Conservation (phyloP, 164 flowering plant species). For the Houttuynia cordata region DNA sequence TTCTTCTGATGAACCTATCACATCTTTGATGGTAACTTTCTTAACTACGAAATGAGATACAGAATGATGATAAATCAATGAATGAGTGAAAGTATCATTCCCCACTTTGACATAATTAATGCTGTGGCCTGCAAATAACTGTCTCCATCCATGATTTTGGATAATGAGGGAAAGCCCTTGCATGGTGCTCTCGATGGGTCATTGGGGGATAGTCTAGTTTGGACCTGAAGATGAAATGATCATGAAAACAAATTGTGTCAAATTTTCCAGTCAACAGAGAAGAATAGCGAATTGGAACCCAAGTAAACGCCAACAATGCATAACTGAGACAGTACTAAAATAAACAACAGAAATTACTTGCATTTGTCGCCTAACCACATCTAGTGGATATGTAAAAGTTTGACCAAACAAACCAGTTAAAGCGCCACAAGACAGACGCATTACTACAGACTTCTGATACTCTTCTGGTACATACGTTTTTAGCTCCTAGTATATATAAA, state of each 20-base stretch:
- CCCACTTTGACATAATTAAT: conserved; percentile 85
- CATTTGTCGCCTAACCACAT: conserved; percentile 96
- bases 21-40: no score
- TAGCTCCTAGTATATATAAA: conserved; percentile 80
- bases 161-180: conserved; percentile 61
- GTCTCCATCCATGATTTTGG: conserved; percentile 73
- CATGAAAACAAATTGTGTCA: background rate
- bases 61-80: background rate
- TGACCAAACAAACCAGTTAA: conserved; percentile 93
- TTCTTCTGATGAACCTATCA: no score
- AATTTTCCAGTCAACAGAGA: no score
- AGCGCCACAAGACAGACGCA: conserved; percentile 93
- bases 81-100: background rate
- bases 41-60: background rate
- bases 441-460: conserved; percentile 60
- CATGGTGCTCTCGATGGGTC: conserved; percentile 31
- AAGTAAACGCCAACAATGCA: background rate
- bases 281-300: no score
- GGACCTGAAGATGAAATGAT: conserved; percentile 42
- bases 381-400: conserved; percentile 87
- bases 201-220: conserved; percentile 35
- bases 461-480: conserved; percentile 87
- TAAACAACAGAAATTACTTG: conserved; percentile 39
- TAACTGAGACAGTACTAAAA: background rate
- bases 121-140: conserved; percentile 90